phyloP scores from a whole-genome alignment of 352 stramenopile genomes.

The Globisporangium cylindrosporum region DNA sequence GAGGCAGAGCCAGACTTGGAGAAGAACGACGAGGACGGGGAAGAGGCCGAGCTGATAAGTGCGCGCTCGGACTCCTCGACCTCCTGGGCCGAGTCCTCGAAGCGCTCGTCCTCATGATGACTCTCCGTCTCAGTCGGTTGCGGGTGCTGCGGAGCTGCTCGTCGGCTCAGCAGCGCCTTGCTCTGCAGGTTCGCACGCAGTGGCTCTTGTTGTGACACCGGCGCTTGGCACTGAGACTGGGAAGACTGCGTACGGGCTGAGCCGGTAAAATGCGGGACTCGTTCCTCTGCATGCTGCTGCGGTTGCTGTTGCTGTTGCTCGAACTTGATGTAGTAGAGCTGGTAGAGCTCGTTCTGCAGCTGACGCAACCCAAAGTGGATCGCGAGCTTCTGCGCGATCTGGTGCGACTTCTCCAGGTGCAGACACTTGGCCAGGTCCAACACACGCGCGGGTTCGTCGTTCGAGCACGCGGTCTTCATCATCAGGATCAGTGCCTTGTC shows the following conservation, averaged over 20 bases:
- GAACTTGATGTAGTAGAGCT: slow-evolving; percentile 66
- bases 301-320: slow-evolving; percentile 29
- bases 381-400: slow-evolving; percentile 81
- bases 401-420: slow-evolving; percentile 76
- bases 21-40: slow-evolving; percentile 17
- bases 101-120: background rate
- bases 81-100: slow-evolving; percentile 4
- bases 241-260: background rate
- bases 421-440: slow-evolving; percentile 81
- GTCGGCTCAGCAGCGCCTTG: slow-evolving; percentile 19
- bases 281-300: slow-evolving; percentile 12
- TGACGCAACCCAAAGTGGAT: slow-evolving; percentile 77
- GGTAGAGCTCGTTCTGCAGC: slow-evolving; percentile 68
- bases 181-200: slow-evolving; percentile 14
- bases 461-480: slow-evolving; percentile 74
- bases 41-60: background rate
- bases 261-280: background rate
- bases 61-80: background rate
- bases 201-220: slow-evolving; percentile 1
- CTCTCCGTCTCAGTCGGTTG: background rate
- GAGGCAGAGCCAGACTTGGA: background rate
- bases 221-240: background rate
- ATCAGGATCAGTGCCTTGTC: slow-evolving; percentile 84
- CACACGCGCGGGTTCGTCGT: slow-evolving; percentile 63
- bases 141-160: background rate